Evolutionary conservation across 495 filamentous ascomycete species (phyloP).

Genomic region (Achaetomiella virescens): DNA sequence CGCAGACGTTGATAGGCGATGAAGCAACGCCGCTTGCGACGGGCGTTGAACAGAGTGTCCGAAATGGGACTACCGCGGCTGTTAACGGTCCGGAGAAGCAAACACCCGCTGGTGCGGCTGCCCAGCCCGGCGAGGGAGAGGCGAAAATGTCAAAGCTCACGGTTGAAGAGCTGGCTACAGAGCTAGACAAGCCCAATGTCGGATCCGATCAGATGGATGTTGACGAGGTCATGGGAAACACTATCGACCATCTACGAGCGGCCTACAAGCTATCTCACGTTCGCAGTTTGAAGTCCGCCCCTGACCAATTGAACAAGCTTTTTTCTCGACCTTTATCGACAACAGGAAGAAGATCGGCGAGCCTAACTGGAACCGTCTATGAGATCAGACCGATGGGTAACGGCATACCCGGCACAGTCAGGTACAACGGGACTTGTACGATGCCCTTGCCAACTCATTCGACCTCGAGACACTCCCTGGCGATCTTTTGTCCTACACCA

Average conservation of each 20-base stretch:
- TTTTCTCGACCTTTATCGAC: conserved; percentile 44
- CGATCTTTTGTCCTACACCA: conserved; percentile 59
- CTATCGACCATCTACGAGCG: conserved; percentile 81
- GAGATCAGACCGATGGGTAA: conserved; percentile 25
- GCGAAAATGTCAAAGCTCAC: conserved; percentile 22
- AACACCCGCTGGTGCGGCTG: not conserved
- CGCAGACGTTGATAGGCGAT: conserved; percentile 41
- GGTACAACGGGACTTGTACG: conserved; percentile 60
- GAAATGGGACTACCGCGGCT: not conserved
- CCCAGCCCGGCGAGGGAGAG: conserved; percentile 7
- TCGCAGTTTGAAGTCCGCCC: conserved; percentile 43
- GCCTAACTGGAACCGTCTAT: conserved; percentile 26
- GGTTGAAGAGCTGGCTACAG: conserved; percentile 37
- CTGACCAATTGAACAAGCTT: conserved; percentile 65
- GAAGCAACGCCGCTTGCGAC: conserved; percentile 8
- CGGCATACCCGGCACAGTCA: conserved; percentile 27
- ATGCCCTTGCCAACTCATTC: conserved; percentile 77
- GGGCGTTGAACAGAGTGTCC: conserved; percentile 2
- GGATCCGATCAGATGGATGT: conserved; percentile 74
- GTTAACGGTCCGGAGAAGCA: conserved; percentile 8
- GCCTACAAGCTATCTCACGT: conserved; percentile 64
- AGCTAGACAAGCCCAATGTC: conserved; percentile 39
- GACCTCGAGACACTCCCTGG: conserved; percentile 67
- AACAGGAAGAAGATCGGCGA: conserved; percentile 36
- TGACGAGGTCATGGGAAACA: conserved; percentile 87